Percentiles rank a stretch among this genome's conserved stretches.
Conservation (phyloP, 2,329 filamentous ascomycete genomes). For the Macrophomina tecta region DNA sequence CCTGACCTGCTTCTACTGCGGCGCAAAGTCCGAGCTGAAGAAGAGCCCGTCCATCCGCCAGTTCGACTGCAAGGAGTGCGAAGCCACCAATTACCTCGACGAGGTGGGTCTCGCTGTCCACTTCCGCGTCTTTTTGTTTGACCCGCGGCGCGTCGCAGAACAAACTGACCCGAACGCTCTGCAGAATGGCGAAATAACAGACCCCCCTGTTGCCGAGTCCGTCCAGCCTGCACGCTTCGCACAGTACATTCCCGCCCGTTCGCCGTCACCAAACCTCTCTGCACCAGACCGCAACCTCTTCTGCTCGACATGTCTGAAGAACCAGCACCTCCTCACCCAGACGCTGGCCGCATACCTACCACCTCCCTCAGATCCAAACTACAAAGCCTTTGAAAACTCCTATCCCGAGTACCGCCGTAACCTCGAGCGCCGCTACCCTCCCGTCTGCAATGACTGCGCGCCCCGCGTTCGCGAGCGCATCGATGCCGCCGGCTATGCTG, state of each 20-base stretch:
- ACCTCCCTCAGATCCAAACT: constrained; percentile 68
- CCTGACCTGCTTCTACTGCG: constrained; percentile 53
- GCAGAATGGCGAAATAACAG: constrained; percentile 85
- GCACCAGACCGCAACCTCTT: constrained; percentile 56
- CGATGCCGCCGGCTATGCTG: constrained; percentile 75
- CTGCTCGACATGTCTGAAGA: constrained; percentile 83
- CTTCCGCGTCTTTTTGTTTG: constrained; percentile 25
- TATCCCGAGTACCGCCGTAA: constrained; percentile 73
- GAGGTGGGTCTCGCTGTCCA: constrained; percentile 61
- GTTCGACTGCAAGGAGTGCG: constrained; percentile 79
- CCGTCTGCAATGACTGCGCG: constrained; percentile 83
- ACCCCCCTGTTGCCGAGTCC: constrained; percentile 74
- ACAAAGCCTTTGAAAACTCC: constrained; percentile 69
- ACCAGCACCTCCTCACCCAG: constrained; percentile 81
- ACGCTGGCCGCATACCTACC: constrained; percentile 82
- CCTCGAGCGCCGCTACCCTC: constrained; percentile 84
- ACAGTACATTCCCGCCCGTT: constrained; percentile 49
- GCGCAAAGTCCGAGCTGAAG: constrained; percentile 66
- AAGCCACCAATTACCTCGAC: constrained; percentile 88
- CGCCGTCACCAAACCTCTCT: constrained; percentile 35
- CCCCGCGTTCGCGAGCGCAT: constrained; percentile 74
- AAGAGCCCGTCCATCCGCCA: constrained; percentile 65
- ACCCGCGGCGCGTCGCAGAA: neutral
- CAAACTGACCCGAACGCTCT: constrained; percentile 33
- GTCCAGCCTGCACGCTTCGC: constrained; percentile 56